These are phyloP conservation scores for Colletotrichum sp. DNA, from an alignment of 2,329 filamentous ascomycete genomes.

Conservation along the genomic window DNA sequence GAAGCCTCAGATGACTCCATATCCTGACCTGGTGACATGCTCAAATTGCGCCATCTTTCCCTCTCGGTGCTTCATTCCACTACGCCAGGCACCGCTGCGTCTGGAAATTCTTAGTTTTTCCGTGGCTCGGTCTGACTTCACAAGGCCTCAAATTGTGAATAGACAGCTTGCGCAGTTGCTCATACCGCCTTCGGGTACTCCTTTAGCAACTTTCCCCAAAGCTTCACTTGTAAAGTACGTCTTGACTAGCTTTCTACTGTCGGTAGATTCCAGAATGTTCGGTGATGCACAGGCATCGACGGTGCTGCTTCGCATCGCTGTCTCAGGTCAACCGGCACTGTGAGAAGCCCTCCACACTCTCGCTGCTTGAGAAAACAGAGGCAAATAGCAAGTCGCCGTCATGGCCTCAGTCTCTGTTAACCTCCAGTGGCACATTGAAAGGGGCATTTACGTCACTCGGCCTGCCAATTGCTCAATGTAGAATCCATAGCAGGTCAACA, in stretches of 20 bases:
- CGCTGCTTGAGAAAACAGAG: neutral
- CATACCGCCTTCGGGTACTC: neutral
- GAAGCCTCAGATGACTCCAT: neutral
- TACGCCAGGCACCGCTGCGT: neutral
- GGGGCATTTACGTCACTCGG: neutral
- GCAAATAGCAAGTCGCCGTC: neutral
- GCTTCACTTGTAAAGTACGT: neutral
- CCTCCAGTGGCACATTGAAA: neutral
- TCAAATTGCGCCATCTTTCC: neutral
- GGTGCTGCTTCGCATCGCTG: neutral
- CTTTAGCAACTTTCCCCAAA: neutral
- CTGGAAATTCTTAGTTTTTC: neutral
- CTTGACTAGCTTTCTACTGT: neutral
- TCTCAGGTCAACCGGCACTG: neutral
- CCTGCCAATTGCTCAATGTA: neutral
- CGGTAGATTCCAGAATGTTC: neutral
- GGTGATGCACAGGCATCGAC: neutral
- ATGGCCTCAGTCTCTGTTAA: neutral
- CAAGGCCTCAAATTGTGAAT: neutral
- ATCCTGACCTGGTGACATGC: neutral
- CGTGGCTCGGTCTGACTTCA: neutral
- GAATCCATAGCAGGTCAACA: neutral
- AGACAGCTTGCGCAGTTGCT: neutral
- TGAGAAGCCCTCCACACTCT: neutral
- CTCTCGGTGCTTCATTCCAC: neutral